A percentile compares a stretch with the other conserved stretches of the same genome.
Conservation (phyloP, 495 filamentous ascomycete species). For the Beverwykella pulmonaria region DNA sequence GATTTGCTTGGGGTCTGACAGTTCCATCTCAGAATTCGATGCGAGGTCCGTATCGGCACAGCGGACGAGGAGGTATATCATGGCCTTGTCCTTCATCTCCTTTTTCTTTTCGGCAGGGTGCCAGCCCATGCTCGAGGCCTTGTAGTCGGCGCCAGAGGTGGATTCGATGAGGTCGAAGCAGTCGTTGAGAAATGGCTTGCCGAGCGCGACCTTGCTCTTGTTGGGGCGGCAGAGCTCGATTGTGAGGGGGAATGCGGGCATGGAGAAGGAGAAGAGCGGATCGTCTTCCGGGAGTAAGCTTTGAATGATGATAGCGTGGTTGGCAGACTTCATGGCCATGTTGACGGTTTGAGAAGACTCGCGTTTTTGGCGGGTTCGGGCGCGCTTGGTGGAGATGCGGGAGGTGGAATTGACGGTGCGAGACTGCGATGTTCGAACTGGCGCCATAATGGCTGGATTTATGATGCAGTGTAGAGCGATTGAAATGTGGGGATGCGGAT, state of each 20-base stretch:
- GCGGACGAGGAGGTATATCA: constrained; percentile 47
- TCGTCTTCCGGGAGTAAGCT: background rate
- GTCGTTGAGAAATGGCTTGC: constrained; percentile 55
- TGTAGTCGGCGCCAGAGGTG: constrained; percentile 71
- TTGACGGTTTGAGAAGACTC: constrained; percentile 43
- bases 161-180: constrained; percentile 72
- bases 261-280: background rate
- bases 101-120: constrained; percentile 64
- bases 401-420: background rate
- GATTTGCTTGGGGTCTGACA: constrained; percentile 9
- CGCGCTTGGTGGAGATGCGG: background rate
- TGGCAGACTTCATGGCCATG: background rate
- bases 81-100: constrained; percentile 75
- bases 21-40: background rate
- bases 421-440: background rate
- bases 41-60: background rate
- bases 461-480: background rate
- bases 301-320: background rate
- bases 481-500: background rate
- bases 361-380: constrained; percentile 51
- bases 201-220: constrained; percentile 47
- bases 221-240: background rate
- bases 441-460: background rate
- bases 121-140: constrained; percentile 67
- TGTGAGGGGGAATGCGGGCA: background rate